These are phyloP conservation scores for Henckelia pumila DNA, from an alignment of 257 asterid genomes.

Conservation along the genomic window DNA sequence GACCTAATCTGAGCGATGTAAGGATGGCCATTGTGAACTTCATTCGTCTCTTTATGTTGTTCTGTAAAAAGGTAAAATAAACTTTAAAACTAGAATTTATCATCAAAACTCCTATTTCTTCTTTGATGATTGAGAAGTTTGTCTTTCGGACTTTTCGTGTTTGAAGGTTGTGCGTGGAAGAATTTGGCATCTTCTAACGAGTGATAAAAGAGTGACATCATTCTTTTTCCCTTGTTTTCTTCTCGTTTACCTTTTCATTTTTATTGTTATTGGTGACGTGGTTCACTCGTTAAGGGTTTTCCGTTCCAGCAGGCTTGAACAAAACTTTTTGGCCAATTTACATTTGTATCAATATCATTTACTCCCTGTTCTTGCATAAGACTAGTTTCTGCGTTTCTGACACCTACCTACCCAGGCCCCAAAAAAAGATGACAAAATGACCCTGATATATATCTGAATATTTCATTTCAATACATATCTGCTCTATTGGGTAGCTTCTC, in stretches of 20 bases:
- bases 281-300: neutral
- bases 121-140: neutral
- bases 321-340: neutral
- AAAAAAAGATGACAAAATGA: neutral
- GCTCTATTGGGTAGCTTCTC: slow-evolving; percentile 3
- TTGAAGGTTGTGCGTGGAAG: slow-evolving; percentile 3
- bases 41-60: neutral
- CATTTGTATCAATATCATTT: neutral
- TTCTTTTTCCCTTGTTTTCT: neutral
- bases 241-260: neutral
- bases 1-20: neutral
- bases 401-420: neutral
- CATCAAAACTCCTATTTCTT: slow-evolving; percentile 10
- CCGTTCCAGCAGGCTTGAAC: neutral
- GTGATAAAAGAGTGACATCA: neutral
- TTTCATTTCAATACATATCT: slow-evolving; percentile 4
- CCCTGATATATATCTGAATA: neutral
- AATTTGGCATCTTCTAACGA: neutral
- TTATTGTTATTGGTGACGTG: neutral
- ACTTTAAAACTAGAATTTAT: neutral
- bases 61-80: neutral
- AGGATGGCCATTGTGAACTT: neutral
- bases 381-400: neutral
- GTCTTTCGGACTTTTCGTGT: neutral
- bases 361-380: neutral